phyloP scores from a whole-genome alignment of 352 stramenopile species.

The Globisporangium echinulatum region DNA sequence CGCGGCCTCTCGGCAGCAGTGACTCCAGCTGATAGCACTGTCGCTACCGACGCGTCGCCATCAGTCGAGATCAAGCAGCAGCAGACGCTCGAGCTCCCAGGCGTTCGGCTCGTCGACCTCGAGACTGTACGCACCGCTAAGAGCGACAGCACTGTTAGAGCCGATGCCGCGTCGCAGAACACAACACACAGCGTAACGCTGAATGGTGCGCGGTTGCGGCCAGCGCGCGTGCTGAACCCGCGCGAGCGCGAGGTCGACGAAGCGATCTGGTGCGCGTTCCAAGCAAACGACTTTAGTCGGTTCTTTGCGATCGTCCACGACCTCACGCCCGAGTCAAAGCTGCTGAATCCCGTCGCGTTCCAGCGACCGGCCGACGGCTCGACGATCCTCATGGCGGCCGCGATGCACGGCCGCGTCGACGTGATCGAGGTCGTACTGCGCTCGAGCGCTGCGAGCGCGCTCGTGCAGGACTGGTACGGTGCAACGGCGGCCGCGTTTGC shows the following conservation, averaged over 20 bases:
- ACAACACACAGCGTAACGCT: slow-evolving; percentile 23
- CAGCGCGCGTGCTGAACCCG: slow-evolving; percentile 73
- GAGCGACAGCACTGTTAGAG: not conserved
- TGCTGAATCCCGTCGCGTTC: slow-evolving; percentile 39
- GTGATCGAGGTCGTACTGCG: slow-evolving; percentile 71
- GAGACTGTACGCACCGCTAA: slow-evolving; percentile 21
- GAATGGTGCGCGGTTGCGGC: slow-evolving; percentile 45
- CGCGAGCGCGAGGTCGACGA: slow-evolving; percentile 73
- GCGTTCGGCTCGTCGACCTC: slow-evolving; percentile 63
- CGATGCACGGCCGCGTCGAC: slow-evolving; percentile 64
- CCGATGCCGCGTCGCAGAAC: not conserved
- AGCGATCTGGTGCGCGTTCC: slow-evolving; percentile 73
- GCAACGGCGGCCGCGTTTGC: slow-evolving; percentile 54
- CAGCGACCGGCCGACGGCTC: slow-evolving; percentile 70
- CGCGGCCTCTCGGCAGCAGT: slow-evolving; percentile 26
- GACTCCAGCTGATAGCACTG: not conserved
- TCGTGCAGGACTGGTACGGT: slow-evolving; percentile 61
- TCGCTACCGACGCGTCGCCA: not conserved
- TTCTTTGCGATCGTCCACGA: slow-evolving; percentile 67
- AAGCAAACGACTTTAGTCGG: slow-evolving; percentile 66
- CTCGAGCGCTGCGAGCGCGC: slow-evolving; percentile 34
- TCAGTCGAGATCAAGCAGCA: slow-evolving; percentile 53
- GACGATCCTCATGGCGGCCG: slow-evolving; percentile 72
- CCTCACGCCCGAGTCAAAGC: slow-evolving; percentile 29
- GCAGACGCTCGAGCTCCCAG: slow-evolving; percentile 46